phyloP scores from a whole-genome alignment of 2,329 filamentous ascomycete genomes.

The Neopestalotiopsis sp. region DNA sequence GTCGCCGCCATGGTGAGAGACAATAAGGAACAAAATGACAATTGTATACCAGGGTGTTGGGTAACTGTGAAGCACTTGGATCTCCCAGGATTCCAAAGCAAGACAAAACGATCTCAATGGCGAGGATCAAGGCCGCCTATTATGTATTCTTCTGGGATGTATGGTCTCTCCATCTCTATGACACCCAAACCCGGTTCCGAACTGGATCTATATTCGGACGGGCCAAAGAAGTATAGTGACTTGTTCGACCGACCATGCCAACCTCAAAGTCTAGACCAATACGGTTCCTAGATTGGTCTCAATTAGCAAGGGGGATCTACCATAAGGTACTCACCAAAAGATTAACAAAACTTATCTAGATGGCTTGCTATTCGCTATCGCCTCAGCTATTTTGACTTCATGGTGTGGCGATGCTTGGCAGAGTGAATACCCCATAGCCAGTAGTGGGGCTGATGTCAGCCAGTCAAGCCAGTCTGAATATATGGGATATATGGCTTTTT shows the following conservation, averaged over 20 bases:
- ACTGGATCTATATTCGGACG: background rate
- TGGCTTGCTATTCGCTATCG: background rate
- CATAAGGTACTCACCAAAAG: background rate
- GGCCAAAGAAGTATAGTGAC: background rate
- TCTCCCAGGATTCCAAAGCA: background rate
- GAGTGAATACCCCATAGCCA: background rate
- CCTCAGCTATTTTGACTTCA: background rate
- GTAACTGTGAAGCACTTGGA: background rate
- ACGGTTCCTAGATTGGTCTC: background rate
- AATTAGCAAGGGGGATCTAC: background rate
- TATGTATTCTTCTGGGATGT: background rate
- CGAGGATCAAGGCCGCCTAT: background rate
- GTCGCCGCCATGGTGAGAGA: constrained; percentile 13
- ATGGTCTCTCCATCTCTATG: background rate
- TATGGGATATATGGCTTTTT: background rate
- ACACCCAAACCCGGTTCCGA: background rate
- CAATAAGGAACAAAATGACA: too few species aligned
- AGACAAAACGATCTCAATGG: background rate
- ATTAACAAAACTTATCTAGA: background rate
- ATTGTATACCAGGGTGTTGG: too few species aligned
- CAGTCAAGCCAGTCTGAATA: background rate
- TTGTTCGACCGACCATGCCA: background rate
- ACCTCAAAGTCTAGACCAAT: background rate
- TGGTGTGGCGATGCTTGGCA: background rate
- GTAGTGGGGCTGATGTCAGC: constrained; percentile 1